These are phyloP conservation scores for Porphyra umbilicalis DNA, from an alignment of 31 red algal genomes.

Conservation along the genomic window DNA sequence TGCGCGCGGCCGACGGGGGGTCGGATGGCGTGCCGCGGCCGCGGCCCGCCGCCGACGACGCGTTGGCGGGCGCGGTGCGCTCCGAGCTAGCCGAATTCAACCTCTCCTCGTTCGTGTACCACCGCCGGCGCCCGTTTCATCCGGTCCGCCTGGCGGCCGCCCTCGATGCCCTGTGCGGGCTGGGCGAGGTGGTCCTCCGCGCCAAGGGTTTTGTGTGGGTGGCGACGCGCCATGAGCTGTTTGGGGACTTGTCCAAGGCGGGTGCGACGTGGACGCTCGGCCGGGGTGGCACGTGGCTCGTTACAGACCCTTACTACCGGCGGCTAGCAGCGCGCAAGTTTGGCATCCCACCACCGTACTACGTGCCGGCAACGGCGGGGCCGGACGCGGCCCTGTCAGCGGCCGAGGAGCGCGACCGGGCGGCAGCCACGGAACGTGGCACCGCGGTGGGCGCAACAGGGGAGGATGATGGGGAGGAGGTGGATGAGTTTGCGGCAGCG, in stretches of 20 bases:
- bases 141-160: slow-evolving; percentile 11
- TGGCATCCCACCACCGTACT: not conserved
- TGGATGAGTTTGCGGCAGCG: not conserved
- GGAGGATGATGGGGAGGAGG: not conserved
- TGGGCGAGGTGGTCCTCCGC: slow-evolving; percentile 19
- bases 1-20: not conserved
- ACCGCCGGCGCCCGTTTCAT: slow-evolving; percentile 25
- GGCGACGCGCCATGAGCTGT: slow-evolving; percentile 22
- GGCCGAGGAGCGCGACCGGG: not conserved
- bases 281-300: slow-evolving; percentile 21
- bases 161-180: slow-evolving; percentile 6
- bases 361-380: not conserved
- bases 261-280: slow-evolving; percentile 16
- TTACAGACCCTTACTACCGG: slow-evolving; percentile 7
- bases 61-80: not conserved
- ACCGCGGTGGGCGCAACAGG: no score
- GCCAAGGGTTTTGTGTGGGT: slow-evolving; percentile 50
- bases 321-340: not conserved
- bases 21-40: not conserved
- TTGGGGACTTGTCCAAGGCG: slow-evolving; percentile 22
- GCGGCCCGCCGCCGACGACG: not conserved
- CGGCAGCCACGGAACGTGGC: not conserved
- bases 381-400: not conserved
- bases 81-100: slow-evolving; percentile 31
- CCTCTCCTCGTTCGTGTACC: slow-evolving; percentile 36